A percentile compares a stretch with the other conserved stretches of the same genome.
phyloP scores from a whole-genome alignment of 176 grass and related monocot species.

The Melocanna baccifera region DNA sequence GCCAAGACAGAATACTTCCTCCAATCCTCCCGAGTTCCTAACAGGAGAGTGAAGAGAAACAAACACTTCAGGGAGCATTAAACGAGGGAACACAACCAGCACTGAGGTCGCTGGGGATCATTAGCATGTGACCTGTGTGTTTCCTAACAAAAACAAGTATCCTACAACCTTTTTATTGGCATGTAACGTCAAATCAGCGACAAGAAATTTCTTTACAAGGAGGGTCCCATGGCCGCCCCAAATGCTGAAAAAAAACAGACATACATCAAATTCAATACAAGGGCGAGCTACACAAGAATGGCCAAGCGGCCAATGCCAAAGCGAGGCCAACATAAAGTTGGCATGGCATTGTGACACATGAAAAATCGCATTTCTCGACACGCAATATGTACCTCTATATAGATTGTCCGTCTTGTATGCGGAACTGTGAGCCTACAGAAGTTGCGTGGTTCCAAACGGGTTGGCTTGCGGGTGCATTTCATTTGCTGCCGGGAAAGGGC shows the following conservation, averaged over 20 bases:
- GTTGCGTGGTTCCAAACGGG: constrained; percentile 51
- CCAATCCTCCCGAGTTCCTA: neutral
- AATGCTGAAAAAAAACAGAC: neutral
- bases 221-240: neutral
- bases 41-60: neutral
- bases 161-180: neutral
- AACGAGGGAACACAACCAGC: neutral
- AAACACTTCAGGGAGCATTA: neutral
- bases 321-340: constrained; percentile 20
- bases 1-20: neutral
- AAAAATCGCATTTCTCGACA: constrained; percentile 10
- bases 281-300: constrained; percentile 32
- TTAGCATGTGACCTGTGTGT: neutral
- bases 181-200: neutral
- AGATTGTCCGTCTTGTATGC: neutral
- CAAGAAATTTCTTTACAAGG: constrained; percentile 30
- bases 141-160: neutral
- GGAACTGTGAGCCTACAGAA: constrained; percentile 36
- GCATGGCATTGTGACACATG: neutral
- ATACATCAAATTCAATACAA: constrained; percentile 10
- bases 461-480: constrained; percentile 42
- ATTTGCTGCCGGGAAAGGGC: constrained; percentile 48
- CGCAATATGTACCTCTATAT: constrained; percentile 10
- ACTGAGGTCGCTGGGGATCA: neutral
- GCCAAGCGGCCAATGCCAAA: constrained; percentile 17